Percentiles rank a stretch among this genome's conserved stretches.
Evolutionary conservation across 2,329 filamentous ascomycete genomes (phyloP).

Genomic region (Exophiala lecanii-corni): DNA sequence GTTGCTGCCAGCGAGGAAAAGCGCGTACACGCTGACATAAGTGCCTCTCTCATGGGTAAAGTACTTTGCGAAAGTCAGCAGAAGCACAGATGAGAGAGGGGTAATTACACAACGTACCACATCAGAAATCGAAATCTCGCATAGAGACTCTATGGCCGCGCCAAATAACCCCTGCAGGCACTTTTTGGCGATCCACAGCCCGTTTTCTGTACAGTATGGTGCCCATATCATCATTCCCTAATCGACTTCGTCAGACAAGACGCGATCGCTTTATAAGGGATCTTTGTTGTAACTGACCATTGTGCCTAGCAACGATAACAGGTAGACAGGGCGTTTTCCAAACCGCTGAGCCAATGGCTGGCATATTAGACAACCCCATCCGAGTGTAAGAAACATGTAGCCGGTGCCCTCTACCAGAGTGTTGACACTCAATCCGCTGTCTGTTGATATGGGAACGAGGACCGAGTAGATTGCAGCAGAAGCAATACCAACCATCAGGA

Average conservation of each 20-base stretch:
- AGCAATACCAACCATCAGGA: constrained; percentile 30
- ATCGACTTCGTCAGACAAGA: constrained; percentile 29
- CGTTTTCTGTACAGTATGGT: constrained; percentile 40
- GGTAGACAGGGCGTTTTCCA: constrained; percentile 32
- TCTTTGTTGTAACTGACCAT: constrained; percentile 25
- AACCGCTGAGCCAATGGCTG: constrained; percentile 45
- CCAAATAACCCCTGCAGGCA: constrained; percentile 45
- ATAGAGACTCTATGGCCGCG: constrained; percentile 47
- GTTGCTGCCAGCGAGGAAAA: constrained; percentile 18
- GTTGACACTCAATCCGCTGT: constrained; percentile 38
- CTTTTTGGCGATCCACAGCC: constrained; percentile 46
- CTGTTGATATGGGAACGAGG: constrained; percentile 36
- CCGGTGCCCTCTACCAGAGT: constrained; percentile 46
- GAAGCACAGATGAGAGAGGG: constrained; percentile 28
- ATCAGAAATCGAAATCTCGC: constrained; percentile 45
- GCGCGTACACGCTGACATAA: constrained; percentile 21
- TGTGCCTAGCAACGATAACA: constrained; percentile 27
- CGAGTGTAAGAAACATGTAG: constrained; percentile 36
- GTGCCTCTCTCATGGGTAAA: constrained; percentile 24
- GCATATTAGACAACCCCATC: constrained; percentile 45
- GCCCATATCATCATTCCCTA: constrained; percentile 42
- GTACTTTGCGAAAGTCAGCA: constrained; percentile 42
- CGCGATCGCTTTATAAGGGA: constrained; percentile 36
- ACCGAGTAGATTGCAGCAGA: constrained; percentile 33
- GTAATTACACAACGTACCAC: constrained; percentile 42